These are phyloP conservation scores for Beauveria asiatica DNA, from an alignment of 2,329 filamentous ascomycete species.

Conservation along the genomic window DNA sequence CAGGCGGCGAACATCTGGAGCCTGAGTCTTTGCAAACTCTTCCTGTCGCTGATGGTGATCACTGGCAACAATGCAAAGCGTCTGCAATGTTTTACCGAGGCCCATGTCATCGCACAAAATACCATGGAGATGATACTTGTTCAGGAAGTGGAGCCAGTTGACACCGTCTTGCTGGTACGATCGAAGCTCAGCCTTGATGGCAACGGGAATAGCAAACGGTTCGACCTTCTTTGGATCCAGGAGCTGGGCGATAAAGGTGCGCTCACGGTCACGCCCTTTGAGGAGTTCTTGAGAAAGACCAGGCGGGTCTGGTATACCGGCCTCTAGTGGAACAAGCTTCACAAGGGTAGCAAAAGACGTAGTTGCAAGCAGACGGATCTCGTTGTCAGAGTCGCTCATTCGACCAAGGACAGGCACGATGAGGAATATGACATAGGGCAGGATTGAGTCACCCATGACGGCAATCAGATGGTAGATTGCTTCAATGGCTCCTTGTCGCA, in stretches of 20 bases:
- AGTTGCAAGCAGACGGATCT: conserved; percentile 86
- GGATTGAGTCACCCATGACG: conserved; percentile 92
- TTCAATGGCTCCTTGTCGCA: conserved; percentile 89
- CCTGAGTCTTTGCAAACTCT: conserved; percentile 75
- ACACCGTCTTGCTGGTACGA: conserved; percentile 98
- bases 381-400: conserved; percentile 97
- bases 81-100: conserved; percentile 94
- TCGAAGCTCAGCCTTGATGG: conserved; percentile 91
- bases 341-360: conserved; percentile 96
- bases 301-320: conserved; percentile 92
- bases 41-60: conserved; percentile 91
- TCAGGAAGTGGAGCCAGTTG: conserved; percentile 97
- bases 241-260: conserved; percentile 94
- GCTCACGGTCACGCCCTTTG: conserved; percentile 83
- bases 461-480: conserved; percentile 95
- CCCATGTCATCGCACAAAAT: conserved; percentile 99
- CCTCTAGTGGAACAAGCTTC: conserved; percentile 92
- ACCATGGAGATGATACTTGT: conserved; percentile 94
- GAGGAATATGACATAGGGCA: conserved; percentile 97
- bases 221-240: conserved; percentile 96
- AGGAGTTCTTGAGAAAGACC: conserved; percentile 83
- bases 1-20: conserved; percentile 67
- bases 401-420: conserved; percentile 93
- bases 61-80: conserved; percentile 93
- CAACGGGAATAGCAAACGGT: conserved; percentile 83